Conservation (phyloP, 805 yeast species). For the Yamadazyma nakazawae region DNA sequence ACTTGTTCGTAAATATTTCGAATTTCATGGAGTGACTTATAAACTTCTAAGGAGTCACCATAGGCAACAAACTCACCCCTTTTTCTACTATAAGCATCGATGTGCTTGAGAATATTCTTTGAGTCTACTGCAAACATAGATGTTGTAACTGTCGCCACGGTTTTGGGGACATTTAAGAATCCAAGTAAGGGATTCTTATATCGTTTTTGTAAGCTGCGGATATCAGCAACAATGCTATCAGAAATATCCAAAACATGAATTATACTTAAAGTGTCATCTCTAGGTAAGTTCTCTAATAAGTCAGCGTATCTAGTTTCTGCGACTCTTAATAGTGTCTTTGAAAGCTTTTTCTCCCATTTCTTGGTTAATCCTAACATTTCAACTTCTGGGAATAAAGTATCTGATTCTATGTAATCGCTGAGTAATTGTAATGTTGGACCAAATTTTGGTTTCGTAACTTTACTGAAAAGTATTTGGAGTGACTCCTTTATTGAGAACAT, state of each 20-base stretch:
- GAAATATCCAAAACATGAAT: conserved; percentile 57
- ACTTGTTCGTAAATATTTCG: conserved; percentile 52
- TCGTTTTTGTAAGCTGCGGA: conserved; percentile 52
- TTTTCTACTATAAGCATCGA: conserved; percentile 38
- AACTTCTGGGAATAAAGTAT: conserved; percentile 37
- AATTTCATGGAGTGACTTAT: conserved; percentile 50
- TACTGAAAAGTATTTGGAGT: conserved; percentile 40
- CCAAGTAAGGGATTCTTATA: conserved; percentile 64
- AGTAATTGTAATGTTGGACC: conserved; percentile 50
- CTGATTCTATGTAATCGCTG: conserved; percentile 49
- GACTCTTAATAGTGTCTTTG: conserved; percentile 31
- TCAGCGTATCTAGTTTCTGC: conserved; percentile 40
- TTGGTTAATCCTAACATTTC: conserved; percentile 36
- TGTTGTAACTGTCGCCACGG: conserved; percentile 47
- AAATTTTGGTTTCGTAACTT: conserved; percentile 52
- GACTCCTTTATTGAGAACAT: conserved; percentile 44
- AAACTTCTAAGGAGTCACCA: conserved; percentile 57
- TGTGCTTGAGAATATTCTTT: conserved; percentile 47
- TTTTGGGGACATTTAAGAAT: conserved; percentile 48
- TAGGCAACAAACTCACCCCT: conserved; percentile 39
- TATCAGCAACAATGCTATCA: conserved; percentile 47
- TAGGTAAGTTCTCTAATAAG: conserved; percentile 49
- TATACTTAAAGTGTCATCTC: conserved; percentile 50
- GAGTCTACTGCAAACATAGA: conserved; percentile 54
- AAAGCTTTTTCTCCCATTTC: conserved; percentile 44